phyloP scores from a whole-genome alignment of 768 basidiomycete genomes.

The Neoboletus subvelutipes region DNA sequence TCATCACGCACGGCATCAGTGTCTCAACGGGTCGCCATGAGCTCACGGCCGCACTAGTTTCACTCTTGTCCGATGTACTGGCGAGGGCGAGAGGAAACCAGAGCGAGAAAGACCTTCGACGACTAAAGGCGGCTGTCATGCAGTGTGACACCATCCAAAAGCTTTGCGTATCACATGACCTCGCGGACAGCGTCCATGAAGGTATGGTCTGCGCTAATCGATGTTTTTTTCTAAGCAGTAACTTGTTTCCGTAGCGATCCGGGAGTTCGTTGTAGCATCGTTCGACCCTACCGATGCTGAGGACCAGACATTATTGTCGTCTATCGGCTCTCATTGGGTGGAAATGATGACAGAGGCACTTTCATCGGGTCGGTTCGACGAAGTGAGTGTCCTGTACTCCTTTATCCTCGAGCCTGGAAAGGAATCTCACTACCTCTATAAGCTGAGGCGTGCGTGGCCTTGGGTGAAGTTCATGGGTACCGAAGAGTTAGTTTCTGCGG shows the following conservation, averaged over 20 bases:
- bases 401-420: not conserved
- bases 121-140: slow-evolving; percentile 44
- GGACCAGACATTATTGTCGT: slow-evolving; percentile 43
- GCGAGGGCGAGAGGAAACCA: slow-evolving; percentile 28
- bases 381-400: slow-evolving; percentile 9
- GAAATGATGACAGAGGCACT: slow-evolving; percentile 14
- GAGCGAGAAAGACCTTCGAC: slow-evolving; percentile 28
- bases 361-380: slow-evolving; percentile 9
- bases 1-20: slow-evolving; percentile 39
- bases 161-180: slow-evolving; percentile 33
- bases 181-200: slow-evolving; percentile 30
- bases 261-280: slow-evolving; percentile 37
- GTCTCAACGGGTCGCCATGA: slow-evolving; percentile 20
- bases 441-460: slow-evolving; percentile 14
- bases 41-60: slow-evolving; percentile 34
- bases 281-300: slow-evolving; percentile 36
- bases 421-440: not conserved
- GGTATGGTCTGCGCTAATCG: slow-evolving; percentile 27
- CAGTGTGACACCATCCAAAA: slow-evolving; percentile 33
- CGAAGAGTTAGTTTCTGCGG: slow-evolving; percentile 40
- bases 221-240: not conserved
- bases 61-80: slow-evolving; percentile 41
- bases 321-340: slow-evolving; percentile 46
- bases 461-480: slow-evolving; percentile 60
- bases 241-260: slow-evolving; percentile 38